Percentiles rank a stretch among this genome's conserved stretches.
phyloP scores from a whole-genome alignment of 441 rosid genomes.

The Gossypium gossypioides region DNA sequence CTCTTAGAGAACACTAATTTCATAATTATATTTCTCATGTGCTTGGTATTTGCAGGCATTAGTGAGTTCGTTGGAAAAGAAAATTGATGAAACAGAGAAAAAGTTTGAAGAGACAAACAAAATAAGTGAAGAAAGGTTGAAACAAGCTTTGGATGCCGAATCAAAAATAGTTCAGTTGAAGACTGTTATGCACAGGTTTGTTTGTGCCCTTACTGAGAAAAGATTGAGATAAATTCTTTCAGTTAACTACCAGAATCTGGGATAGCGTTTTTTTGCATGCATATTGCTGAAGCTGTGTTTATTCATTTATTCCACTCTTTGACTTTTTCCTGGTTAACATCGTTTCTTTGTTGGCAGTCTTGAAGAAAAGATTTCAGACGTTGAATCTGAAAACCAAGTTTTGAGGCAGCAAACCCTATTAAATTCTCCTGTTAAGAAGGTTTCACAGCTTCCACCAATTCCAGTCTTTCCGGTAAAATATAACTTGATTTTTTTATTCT shows the following conservation, averaged over 20 bases:
- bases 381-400: conserved; percentile 78
- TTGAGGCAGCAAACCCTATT: conserved; percentile 59
- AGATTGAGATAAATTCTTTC: neutral
- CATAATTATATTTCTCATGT: neutral
- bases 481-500: neutral
- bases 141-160: conserved; percentile 87
- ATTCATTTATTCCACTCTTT: neutral
- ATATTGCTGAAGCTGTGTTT: neutral
- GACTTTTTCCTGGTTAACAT: conserved; percentile 5
- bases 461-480: conserved; percentile 38
- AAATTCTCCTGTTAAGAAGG: conserved; percentile 43
- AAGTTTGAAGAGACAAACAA: conserved; percentile 74
- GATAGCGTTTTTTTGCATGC: neutral
- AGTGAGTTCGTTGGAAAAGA: conserved; percentile 69
- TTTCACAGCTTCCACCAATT: conserved; percentile 50
- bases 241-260: neutral
- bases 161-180: conserved; percentile 71
- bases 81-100: conserved; percentile 77
- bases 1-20: conserved; percentile 5
- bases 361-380: conserved; percentile 76
- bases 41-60: conserved; percentile 44
- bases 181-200: conserved; percentile 82
- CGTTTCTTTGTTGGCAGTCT: conserved; percentile 46
- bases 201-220: neutral
- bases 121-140: conserved; percentile 78